Base-by-base conservation (phyloP, 306 rosid genomes). In the Prunus kanzakura region DNA sequence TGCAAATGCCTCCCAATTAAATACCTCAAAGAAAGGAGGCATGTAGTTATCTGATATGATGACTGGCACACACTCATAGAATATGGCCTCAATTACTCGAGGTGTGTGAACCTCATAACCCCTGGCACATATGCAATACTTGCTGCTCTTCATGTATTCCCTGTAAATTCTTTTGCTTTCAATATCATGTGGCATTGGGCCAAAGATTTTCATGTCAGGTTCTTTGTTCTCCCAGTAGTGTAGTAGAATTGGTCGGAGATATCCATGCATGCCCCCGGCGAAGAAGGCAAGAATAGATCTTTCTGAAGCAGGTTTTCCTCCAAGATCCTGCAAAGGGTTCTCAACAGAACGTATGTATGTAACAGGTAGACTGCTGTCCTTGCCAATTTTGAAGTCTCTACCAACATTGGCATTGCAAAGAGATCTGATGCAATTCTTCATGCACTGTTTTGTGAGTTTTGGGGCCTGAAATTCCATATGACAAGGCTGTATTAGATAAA, bases 61-160 rank as follows among this genome's bases (percentile, higher is more conserved):
- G 35, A 85, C 91, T 0, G 96, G 92, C 23, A 89, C 84, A 51
- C 93, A 87, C 76, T 85, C 91, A 30, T 80, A 78, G 69, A 83
- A 78, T 74, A 89, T 87, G 47, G 91, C 83, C 64, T 94, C 98
- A 35, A 94, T 88, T 15, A 94, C 80, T 81, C 97, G 74, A 64
- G 97, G 97, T 2, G 82, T 79, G 79, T 94, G 88, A 61, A 94
- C 98, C 78, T 94, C 94, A 51, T 91, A 85, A 18, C 96, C 98
- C 81, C 93, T 82, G 64, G 98, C 94, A 69, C 97, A 94, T 69
- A 91, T 81, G 86, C 97, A 94, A 45, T 88, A 91, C 82, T 86
- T 94, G 85, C 97, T 90, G 77, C 84, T 88, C 78, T 86, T 88
- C 98, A 94, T 90, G 82, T 86, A 81, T 72, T 91, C 90, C 83